These are phyloP conservation scores for Pythium guiyangense DNA, from an alignment of 352 stramenopile genomes.

Conservation along the genomic window DNA sequence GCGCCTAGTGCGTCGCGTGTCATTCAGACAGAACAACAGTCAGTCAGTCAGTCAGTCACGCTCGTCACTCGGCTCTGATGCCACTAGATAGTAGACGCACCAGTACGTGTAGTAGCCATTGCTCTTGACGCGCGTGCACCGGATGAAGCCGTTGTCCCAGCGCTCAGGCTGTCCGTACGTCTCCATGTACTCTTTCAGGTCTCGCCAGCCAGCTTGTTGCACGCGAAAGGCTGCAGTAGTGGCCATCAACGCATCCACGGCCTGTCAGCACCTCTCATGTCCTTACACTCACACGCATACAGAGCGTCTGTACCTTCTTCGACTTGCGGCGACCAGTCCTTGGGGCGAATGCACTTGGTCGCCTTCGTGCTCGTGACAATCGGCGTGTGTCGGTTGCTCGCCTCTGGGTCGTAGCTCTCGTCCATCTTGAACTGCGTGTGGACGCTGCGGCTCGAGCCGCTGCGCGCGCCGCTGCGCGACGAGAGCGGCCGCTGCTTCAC, in stretches of 20 bases:
- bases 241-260: no score
- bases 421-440: conserved; percentile 55
- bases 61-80: no score
- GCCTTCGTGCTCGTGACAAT: conserved; percentile 50
- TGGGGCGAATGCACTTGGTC: conserved; percentile 54
- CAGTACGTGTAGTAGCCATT: conserved; percentile 86
- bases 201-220: conserved; percentile 66
- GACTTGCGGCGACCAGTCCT: conserved; percentile 62
- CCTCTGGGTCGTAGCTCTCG: conserved; percentile 27
- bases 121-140: conserved; percentile 75
- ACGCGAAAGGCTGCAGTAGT: conserved; percentile 41
- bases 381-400: conserved; percentile 21
- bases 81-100: no score
- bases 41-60: no score
- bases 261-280: no score
- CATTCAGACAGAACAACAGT: no score
- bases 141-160: conserved; percentile 72
- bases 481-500: conserved; percentile 29
- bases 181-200: conserved; percentile 81
- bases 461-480: conserved; percentile 19
- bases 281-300: no score
- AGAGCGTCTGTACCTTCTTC: conserved; percentile 76
- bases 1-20: conserved; percentile 26
- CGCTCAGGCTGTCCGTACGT: conserved; percentile 67
- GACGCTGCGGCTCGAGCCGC: conserved; percentile 12